Percentiles rank a stretch among this genome's conserved stretches.
Conservation (phyloP, 2,329 filamentous ascomycete genomes). For the Stachybotrys elegans region DNA sequence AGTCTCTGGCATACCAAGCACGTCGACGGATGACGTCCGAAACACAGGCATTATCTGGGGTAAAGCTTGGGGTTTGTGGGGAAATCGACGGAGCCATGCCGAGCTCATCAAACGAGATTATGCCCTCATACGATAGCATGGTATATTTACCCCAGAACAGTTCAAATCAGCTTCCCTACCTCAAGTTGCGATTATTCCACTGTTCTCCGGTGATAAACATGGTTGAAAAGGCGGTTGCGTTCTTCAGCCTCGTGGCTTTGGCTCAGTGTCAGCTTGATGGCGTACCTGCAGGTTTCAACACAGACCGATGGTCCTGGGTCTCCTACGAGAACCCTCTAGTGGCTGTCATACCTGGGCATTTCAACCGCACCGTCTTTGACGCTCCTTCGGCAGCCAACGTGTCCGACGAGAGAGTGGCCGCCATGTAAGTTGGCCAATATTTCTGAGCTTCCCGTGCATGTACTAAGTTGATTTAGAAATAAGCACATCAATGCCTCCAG, state of each 20-base stretch:
- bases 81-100: too few species aligned
- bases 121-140: too few species aligned
- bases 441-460: neutral
- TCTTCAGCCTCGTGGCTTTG: neutral
- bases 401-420: neutral
- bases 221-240: neutral
- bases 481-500: neutral
- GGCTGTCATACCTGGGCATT: neutral
- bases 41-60: too few species aligned
- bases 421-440: neutral
- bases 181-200: too few species aligned
- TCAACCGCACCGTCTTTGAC: neutral
- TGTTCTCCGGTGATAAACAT: too few species aligned
- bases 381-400: neutral
- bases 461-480: neutral
- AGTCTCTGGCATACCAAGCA: too few species aligned
- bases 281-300: neutral
- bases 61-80: too few species aligned
- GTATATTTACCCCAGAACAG: too few species aligned
- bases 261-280: neutral
- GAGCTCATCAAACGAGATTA: too few species aligned
- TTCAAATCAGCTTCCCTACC: too few species aligned
- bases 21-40: too few species aligned
- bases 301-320: neutral
- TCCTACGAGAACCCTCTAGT: neutral